phyloP scores from a whole-genome alignment of 2,329 filamentous ascomycete genomes.

The Emmonsiellopsis sp. region DNA sequence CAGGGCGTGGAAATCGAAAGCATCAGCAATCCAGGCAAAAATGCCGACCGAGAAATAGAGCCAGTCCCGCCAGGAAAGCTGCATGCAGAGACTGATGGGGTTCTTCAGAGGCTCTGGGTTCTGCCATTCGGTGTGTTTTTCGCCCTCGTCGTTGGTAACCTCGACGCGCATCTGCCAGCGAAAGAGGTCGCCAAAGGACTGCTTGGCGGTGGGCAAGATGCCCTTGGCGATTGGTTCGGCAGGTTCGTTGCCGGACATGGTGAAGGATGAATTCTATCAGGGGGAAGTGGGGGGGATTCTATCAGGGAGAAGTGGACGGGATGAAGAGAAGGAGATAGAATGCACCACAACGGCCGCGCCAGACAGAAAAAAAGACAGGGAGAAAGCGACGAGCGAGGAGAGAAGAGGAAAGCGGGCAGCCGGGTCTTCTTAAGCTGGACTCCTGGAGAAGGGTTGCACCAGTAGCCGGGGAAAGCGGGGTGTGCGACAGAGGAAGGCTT shows the following conservation, averaged over 20 bases:
- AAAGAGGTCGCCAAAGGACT: conserved; percentile 57
- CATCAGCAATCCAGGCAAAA: conserved; percentile 62
- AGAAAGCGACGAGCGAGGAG: background rate
- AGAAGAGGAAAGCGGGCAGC: background rate
- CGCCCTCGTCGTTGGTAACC: conserved; percentile 55
- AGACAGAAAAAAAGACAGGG: background rate
- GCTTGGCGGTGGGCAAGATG: conserved; percentile 54
- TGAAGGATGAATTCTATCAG: background rate
- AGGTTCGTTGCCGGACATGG: conserved; percentile 32
- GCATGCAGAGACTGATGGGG: conserved; percentile 58
- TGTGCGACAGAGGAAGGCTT: background rate
- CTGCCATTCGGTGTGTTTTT: conserved; percentile 60
- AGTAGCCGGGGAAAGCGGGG: background rate
- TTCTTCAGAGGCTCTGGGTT: conserved; percentile 57
- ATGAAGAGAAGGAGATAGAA: background rate
- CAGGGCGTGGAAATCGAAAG: conserved; percentile 57
- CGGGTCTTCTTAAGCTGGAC: background rate
- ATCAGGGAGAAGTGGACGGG: background rate
- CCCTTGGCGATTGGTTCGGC: conserved; percentile 62
- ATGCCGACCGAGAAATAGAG: conserved; percentile 68
- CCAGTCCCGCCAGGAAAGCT: conserved; percentile 60
- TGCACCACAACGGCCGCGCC: background rate
- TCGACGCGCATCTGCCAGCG: conserved; percentile 66
- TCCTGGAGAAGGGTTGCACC: background rate
- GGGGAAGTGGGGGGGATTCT: background rate